These are phyloP conservation scores for Spizellomyces punctatus DNA, from an alignment of 192 early-diverging fungal genomes.

Conservation along the genomic window DNA sequence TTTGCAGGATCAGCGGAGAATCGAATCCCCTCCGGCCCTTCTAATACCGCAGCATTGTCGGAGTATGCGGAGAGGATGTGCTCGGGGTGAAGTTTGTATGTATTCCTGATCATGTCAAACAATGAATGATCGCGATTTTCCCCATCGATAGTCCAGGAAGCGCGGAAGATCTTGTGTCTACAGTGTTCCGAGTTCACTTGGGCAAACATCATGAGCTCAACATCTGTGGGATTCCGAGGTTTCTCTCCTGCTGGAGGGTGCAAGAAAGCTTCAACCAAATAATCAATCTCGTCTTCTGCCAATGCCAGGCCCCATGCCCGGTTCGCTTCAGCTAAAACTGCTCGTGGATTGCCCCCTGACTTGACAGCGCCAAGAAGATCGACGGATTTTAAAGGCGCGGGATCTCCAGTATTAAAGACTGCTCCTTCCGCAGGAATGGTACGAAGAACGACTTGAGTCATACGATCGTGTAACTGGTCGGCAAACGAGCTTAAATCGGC, in stretches of 20 bases:
- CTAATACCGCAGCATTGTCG: slow-evolving; percentile 97
- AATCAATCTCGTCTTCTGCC: slow-evolving; percentile 95
- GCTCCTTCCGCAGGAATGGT: slow-evolving; percentile 63
- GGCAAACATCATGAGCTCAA: slow-evolving; percentile 99
- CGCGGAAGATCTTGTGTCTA: slow-evolving; percentile 99
- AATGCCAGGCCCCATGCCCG: slow-evolving; percentile 90
- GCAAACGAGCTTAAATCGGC: slow-evolving; percentile 43
- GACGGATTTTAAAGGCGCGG: slow-evolving; percentile 64
- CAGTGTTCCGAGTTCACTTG: slow-evolving; percentile 99
- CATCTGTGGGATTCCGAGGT: slow-evolving; percentile 94
- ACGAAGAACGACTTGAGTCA: slow-evolving; percentile 81
- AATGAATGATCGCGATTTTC: slow-evolving; percentile 76
- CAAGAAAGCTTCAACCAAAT: slow-evolving; percentile 84
- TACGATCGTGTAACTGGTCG: slow-evolving; percentile 81
- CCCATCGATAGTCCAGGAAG: slow-evolving; percentile 97
- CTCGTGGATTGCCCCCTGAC: slow-evolving; percentile 49
- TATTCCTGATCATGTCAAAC: slow-evolving; percentile 96
- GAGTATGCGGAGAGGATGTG: slow-evolving; percentile 94
- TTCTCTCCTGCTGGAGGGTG: slow-evolving; percentile 42
- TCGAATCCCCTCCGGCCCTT: slow-evolving; percentile 68
- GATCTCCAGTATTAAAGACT: slow-evolving; percentile 67
- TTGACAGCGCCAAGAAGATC: slow-evolving; percentile 52
- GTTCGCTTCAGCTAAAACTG: slow-evolving; percentile 79
- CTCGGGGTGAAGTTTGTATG: slow-evolving; percentile 78
- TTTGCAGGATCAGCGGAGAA: slow-evolving; percentile 44